These are phyloP conservation scores for Vitis cinerea DNA, from an alignment of 164 flowering plant species.

Conservation along the genomic window DNA sequence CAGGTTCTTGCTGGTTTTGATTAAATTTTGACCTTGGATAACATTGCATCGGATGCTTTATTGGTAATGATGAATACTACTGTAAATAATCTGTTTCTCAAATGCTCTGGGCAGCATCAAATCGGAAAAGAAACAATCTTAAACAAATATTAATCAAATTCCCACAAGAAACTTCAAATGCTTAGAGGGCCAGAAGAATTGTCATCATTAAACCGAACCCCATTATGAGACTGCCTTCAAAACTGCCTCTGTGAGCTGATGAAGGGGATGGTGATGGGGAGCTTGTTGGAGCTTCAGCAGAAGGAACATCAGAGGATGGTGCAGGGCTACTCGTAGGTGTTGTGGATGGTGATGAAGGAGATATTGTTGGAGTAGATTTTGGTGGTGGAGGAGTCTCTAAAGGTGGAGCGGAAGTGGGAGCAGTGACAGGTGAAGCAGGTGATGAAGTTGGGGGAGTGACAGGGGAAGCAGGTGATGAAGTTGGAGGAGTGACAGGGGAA, in stretches of 20 bases:
- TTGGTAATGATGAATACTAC: background rate
- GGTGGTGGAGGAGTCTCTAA: constrained; percentile 9
- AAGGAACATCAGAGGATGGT: constrained; percentile 3
- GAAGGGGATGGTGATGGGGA: constrained; percentile 15
- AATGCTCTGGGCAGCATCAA: background rate
- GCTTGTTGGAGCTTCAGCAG: constrained; percentile 1
- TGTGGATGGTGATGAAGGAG: constrained; percentile 12
- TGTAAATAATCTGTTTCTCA: background rate
- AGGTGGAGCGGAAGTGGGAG: constrained; percentile 14
- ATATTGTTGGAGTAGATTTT: constrained; percentile 3
- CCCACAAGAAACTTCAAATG: background rate
- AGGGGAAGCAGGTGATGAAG: constrained; percentile 16
- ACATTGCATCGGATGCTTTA: background rate
- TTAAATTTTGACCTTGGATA: background rate
- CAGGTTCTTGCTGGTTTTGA: background rate
- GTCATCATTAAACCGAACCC: constrained; percentile 20
- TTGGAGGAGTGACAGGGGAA: constrained; percentile 15
- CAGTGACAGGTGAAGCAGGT: constrained; percentile 14
- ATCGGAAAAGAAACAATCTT: background rate
- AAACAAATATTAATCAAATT: background rate
- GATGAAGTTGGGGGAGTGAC: constrained; percentile 12
- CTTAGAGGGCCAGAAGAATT: constrained; percentile 19
- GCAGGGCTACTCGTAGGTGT: constrained; percentile 3
- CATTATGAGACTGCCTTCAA: constrained; percentile 2
- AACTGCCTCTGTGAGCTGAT: constrained; percentile 14